Evolutionary conservation across 352 stramenopile genomes (phyloP).

Genomic region (Pythium monospermum): DNA sequence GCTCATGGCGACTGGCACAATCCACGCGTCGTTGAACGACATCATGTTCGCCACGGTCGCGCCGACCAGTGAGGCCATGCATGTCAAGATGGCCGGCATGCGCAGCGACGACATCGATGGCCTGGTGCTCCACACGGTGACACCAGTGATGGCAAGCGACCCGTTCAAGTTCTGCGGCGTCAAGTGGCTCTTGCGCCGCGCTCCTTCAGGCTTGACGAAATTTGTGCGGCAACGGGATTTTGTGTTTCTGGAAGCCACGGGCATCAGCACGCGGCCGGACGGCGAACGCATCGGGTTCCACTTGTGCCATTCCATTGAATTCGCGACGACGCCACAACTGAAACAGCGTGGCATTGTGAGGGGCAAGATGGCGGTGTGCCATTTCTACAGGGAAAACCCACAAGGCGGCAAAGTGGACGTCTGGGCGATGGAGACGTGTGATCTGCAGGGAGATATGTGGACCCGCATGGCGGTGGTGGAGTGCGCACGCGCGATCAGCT

Average conservation of each 20-base stretch:
- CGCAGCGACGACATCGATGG: slow-evolving; percentile 14
- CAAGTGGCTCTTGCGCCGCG: slow-evolving; percentile 21
- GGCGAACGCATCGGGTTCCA: slow-evolving; percentile 23
- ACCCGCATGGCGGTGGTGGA: slow-evolving; percentile 8
- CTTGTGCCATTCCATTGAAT: slow-evolving; percentile 23
- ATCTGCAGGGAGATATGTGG: slow-evolving; percentile 22
- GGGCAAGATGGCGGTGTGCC: slow-evolving; percentile 21
- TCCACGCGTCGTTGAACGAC: slow-evolving; percentile 18
- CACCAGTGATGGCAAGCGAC: slow-evolving; percentile 5
- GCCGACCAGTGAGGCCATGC: slow-evolving; percentile 18
- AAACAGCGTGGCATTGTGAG: slow-evolving; percentile 14
- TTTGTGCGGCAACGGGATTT: slow-evolving; percentile 20
- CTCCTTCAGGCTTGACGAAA: slow-evolving; percentile 3
- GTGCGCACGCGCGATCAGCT: slow-evolving; percentile 1
- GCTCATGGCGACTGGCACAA: slow-evolving; percentile 15
- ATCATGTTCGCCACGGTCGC: slow-evolving; percentile 18
- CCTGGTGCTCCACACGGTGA: slow-evolving; percentile 17
- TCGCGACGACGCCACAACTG: slow-evolving; percentile 18
- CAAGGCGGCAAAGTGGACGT: slow-evolving; percentile 21
- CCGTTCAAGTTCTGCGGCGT: slow-evolving; percentile 20
- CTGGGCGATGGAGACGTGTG: slow-evolving; percentile 11
- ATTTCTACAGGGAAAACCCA: slow-evolving; percentile 14
- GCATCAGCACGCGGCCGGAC: slow-evolving; percentile 8
- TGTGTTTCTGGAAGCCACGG: slow-evolving; percentile 21
- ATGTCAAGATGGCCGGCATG: slow-evolving; percentile 16